Evolutionary conservation across 2,329 filamentous ascomycete species (phyloP), one percentile per base, ranked within the genome.

Genomic region (Colletotrichum sublineola): DNA sequence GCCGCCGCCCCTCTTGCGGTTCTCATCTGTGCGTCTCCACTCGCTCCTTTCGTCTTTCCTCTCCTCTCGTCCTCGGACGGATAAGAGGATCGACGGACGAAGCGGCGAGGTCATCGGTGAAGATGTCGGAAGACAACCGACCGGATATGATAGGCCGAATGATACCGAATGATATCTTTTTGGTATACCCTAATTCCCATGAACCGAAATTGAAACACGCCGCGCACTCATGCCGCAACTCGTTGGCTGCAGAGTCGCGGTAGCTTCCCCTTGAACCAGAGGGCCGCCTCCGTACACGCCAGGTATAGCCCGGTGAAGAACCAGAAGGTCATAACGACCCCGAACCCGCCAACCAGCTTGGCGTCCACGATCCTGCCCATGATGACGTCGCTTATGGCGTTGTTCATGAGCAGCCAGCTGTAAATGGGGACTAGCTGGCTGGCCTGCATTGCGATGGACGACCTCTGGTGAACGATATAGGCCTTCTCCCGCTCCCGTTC

Each of bases 271-370:
- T 73, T 74, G 55, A 74, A 76, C 80, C 84, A 83, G 58, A 86
- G 79, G 11, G 81, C 78, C 52, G 80, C 78, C 75, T 88, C 85
- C 18, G 84, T 86, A 61, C 88, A 87, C 44, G 83, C 74, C 68
- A 88, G 82, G 68, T 88, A 88, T 46, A 84, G 77, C 2, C 86
- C 83, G 0, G 87, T 86, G 20, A 86, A 76, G 38, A 80, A 81
- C 87, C 86, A 88, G 71, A 86, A 85, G 1, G 82, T 81, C 31
- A 86, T 57, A 61, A 89, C 87, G 31, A 87, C 76, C 3, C 82
- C 82, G 29, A 88, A 75, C 0, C 85, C 85, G 9, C 84, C 83
- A 31, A 82, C 78, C n/a, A 87, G 75, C 53, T 83, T 82, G 5
- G 82, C 84, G 53, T 86, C 82, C 3, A 84, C 82, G 11, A 87